These are phyloP conservation scores for Grigorovia transvaalensis DNA, from an alignment of 805 yeast species.

Conservation along the genomic window DNA sequence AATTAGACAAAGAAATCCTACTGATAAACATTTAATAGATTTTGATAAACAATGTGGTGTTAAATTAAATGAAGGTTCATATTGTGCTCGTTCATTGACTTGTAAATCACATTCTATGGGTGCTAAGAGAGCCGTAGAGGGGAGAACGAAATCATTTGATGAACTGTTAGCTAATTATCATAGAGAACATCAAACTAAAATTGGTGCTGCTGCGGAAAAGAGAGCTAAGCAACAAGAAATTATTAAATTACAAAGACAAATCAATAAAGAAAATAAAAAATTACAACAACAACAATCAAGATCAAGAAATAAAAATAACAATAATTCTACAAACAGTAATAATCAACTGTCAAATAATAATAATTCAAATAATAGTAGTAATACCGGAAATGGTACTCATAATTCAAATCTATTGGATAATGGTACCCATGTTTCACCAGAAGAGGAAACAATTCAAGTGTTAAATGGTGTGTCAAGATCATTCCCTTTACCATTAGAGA, in stretches of 20 bases:
- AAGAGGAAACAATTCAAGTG: conserved; percentile 87
- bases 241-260: conserved; percentile 22
- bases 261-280: conserved; percentile 22
- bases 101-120: conserved; percentile 99
- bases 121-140: conserved; percentile 89
- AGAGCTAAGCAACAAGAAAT: conserved; percentile 57
- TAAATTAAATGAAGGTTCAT: conserved; percentile 84
- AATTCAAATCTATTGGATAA: conserved; percentile 33
- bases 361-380: not conserved
- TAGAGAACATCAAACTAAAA: conserved; percentile 81
- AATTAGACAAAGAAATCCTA: conserved; percentile 47
- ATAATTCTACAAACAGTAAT: conserved; percentile 1
- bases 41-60: conserved; percentile 96
- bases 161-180: conserved; percentile 80
- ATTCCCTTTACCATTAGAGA: conserved; percentile 74
- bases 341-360: not conserved
- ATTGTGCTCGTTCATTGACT: conserved; percentile 89
- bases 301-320: conserved; percentile 19
- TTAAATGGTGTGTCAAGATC: conserved; percentile 79
- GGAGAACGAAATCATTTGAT: conserved; percentile 90
- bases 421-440: conserved; percentile 61
- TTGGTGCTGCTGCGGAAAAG: conserved; percentile 71
- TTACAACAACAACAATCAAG: conserved; percentile 16
- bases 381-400: conserved; percentile 31
- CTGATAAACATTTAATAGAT: conserved; percentile 63